Evolutionary conservation across 1,139 yeast species (phyloP).

Genomic region (Nakaseomyces nivariensis): DNA sequence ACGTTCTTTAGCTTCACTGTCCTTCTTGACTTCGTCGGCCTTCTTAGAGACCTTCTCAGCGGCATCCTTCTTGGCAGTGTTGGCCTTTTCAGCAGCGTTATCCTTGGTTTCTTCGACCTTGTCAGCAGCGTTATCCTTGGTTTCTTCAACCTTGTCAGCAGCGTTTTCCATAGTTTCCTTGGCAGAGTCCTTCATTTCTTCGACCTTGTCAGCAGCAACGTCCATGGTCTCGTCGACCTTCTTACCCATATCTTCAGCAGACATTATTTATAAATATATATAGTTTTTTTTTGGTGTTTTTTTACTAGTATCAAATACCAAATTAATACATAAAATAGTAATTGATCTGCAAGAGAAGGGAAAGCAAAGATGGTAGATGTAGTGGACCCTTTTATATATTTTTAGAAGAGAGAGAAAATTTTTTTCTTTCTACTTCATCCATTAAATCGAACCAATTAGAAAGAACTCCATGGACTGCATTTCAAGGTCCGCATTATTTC

Average conservation of each 20-base stretch:
- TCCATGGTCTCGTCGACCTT: conserved; percentile 7
- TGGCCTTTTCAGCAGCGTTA: conserved; percentile 16
- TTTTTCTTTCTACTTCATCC: no score
- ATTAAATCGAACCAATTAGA: no score
- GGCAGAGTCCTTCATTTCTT: neutral
- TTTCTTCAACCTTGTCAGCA: conserved; percentile 6
- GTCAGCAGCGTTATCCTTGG: neutral
- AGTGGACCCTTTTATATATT: no score
- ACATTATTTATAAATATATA: conserved; percentile 1
- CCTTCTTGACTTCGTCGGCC: conserved; percentile 13
- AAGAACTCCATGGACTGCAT: no score
- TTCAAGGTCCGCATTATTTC: no score
- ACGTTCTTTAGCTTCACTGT: conserved; percentile 15
- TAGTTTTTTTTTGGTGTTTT: neutral
- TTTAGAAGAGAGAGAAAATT: no score
- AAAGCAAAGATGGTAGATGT: no score
- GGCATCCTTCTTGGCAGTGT: conserved; percentile 17
- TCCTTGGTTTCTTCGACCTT: conserved; percentile 5
- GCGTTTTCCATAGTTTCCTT: conserved; percentile 11
- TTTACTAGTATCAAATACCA: neutral
- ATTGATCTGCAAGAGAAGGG: no score
- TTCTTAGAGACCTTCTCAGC: conserved; percentile 9
- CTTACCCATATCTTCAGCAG: conserved; percentile 5
- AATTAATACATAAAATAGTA: neutral
- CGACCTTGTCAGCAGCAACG: conserved; percentile 3